Percentiles rank a stretch among this genome's conserved stretches.
These are phyloP conservation scores for Austroboletus eburneus DNA, from an alignment of 768 basidiomycete genomes.

Conservation along the genomic window DNA sequence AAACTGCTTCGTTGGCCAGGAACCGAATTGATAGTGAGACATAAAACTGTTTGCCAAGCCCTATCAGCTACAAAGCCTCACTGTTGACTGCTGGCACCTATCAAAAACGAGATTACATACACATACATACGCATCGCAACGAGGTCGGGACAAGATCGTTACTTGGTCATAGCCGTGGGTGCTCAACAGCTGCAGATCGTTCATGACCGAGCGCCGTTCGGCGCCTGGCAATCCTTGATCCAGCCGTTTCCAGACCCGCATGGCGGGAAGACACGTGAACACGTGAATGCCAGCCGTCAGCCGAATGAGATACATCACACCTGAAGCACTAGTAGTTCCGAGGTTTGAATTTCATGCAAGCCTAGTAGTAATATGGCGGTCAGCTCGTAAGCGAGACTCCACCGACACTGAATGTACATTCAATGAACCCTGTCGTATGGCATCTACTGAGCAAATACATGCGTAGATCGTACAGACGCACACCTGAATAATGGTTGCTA, in stretches of 20 bases:
- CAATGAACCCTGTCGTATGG: constrained; percentile 25
- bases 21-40: constrained; percentile 13
- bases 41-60: constrained; percentile 12
- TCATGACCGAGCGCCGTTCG: constrained; percentile 35
- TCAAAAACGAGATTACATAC: constrained; percentile 24
- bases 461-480: constrained; percentile 9
- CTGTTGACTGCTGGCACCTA: constrained; percentile 22
- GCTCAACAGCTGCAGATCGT: constrained; percentile 28
- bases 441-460: constrained; percentile 2
- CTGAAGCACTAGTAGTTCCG: constrained; percentile 32
- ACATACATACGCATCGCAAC: constrained; percentile 14
- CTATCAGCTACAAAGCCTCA: constrained; percentile 14
- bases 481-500: constrained; percentile 28
- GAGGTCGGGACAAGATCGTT: constrained; percentile 12
- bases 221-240: constrained; percentile 29
- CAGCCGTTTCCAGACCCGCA: constrained; percentile 34
- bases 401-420: constrained; percentile 7
- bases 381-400: constrained; percentile 9
- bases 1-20: constrained; percentile 14
- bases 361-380: constrained; percentile 22
- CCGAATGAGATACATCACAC: constrained; percentile 21
- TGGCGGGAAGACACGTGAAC: constrained; percentile 11
- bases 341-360: constrained; percentile 37
- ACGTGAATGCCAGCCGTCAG: constrained; percentile 22
- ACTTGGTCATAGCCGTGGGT: constrained; percentile 22